phyloP scores from a whole-genome alignment of 148 eudicot genomes.

The Fagopyrum homotropicum region DNA sequence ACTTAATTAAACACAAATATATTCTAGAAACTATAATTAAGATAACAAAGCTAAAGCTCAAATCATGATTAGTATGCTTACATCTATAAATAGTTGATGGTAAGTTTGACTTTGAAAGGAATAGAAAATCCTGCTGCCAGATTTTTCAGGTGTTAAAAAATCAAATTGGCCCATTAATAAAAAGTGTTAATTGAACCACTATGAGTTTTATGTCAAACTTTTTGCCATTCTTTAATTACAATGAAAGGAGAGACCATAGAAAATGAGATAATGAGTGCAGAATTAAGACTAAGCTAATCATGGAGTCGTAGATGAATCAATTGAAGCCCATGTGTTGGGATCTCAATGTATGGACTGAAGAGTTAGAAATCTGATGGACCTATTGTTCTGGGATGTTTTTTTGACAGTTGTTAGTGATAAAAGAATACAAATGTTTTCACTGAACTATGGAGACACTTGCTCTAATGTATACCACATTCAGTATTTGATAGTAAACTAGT shows the following conservation, averaged over 20 bases:
- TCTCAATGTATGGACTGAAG: too few relatives aligned
- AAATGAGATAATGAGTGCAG: conserved; percentile 6
- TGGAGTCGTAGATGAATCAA: neutral
- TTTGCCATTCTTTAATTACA: neutral
- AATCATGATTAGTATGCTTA: neutral
- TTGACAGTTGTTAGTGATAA: too few relatives aligned
- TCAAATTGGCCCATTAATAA: neutral
- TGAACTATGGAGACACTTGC: too few relatives aligned
- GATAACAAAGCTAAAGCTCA: neutral
- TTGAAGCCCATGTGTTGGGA: neutral
- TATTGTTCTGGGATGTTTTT: too few relatives aligned
- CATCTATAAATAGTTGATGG: neutral
- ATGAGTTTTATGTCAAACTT: neutral
- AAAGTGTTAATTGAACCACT: conserved; percentile 12
- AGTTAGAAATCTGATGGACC: too few relatives aligned
- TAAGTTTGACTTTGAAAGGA: neutral
- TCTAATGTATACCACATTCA: too few relatives aligned
- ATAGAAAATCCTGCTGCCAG: neutral
- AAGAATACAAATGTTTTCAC: too few relatives aligned
- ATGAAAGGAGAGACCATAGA: neutral
- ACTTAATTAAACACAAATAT: too few relatives aligned
- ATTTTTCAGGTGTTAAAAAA: neutral
- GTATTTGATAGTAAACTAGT: too few relatives aligned
- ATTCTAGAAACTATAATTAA: neutral
- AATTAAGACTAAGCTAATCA: neutral